phyloP scores from a whole-genome alignment of 352 stramenopile genomes.

The Globisporangium spiculum region DNA sequence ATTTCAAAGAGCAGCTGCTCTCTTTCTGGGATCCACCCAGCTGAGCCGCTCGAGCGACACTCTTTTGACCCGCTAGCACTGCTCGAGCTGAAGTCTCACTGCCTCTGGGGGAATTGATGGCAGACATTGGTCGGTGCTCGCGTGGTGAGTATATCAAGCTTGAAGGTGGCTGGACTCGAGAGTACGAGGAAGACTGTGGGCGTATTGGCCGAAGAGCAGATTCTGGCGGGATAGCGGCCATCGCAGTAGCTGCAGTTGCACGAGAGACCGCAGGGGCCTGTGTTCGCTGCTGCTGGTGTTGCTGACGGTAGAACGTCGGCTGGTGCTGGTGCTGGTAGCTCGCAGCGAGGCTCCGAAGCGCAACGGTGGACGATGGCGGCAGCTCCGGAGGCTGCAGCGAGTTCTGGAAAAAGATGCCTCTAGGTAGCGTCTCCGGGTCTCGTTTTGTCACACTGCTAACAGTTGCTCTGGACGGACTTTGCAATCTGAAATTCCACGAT shows the following conservation, averaged over 20 bases:
- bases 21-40: neutral
- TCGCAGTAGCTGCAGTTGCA: neutral
- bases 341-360: constrained; percentile 11
- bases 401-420: constrained; percentile 33
- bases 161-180: neutral
- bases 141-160: neutral
- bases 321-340: constrained; percentile 5
- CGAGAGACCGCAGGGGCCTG: neutral
- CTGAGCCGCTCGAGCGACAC: neutral
- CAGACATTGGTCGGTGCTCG: neutral
- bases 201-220: constrained; percentile 2
- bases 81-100: neutral
- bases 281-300: neutral
- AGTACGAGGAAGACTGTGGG: constrained; percentile 1
- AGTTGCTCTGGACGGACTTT: neutral
- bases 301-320: neutral
- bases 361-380: constrained; percentile 19
- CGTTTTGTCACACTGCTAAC: neutral
- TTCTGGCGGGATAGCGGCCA: neutral
- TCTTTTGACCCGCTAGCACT: neutral
- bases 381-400: constrained; percentile 23
- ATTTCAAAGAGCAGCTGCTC: neutral
- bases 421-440: neutral
- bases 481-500: neutral
- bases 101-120: neutral